Evolutionary conservation across 1,284 basidiomycete species (phyloP).

Genomic region (Sporisorium reilianum): DNA sequence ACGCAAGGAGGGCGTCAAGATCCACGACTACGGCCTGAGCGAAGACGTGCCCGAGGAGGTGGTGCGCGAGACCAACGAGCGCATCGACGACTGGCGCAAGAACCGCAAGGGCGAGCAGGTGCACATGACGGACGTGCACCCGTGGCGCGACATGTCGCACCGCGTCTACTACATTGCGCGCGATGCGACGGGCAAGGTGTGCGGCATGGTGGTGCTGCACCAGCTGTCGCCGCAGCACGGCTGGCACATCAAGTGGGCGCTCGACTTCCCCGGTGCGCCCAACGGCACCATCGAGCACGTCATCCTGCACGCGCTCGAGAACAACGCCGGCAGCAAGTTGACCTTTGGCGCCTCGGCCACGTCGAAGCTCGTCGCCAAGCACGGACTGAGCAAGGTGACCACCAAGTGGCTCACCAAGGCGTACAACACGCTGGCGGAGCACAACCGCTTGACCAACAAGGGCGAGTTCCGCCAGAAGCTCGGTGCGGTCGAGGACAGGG

Average conservation of each 20-base stretch:
- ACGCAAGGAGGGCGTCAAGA: slow-evolving; percentile 73
- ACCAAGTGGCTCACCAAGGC: slow-evolving; percentile 56
- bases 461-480: slow-evolving; percentile 66
- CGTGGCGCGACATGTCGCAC: slow-evolving; percentile 74
- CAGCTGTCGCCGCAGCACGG: slow-evolving; percentile 74
- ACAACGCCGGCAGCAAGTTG: slow-evolving; percentile 71
- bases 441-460: slow-evolving; percentile 58
- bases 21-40: slow-evolving; percentile 66
- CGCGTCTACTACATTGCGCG: slow-evolving; percentile 74
- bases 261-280: slow-evolving; percentile 75
- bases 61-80: slow-evolving; percentile 70
- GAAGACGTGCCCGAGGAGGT: slow-evolving; percentile 71
- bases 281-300: slow-evolving; percentile 73
- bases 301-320: slow-evolving; percentile 73
- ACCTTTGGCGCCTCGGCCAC: slow-evolving; percentile 70
- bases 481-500: slow-evolving; percentile 56
- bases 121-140: slow-evolving; percentile 74
- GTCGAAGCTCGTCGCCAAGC: slow-evolving; percentile 50
- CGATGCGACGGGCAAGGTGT: slow-evolving; percentile 71
- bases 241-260: slow-evolving; percentile 76
- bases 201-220: slow-evolving; percentile 74
- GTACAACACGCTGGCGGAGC: slow-evolving; percentile 54
- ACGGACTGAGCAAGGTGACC: slow-evolving; percentile 57
- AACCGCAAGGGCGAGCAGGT: slow-evolving; percentile 74
- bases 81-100: slow-evolving; percentile 73